Evolutionary conservation across 2,329 filamentous ascomycete species (phyloP).

Genomic region (Hypoxylon sp.): DNA sequence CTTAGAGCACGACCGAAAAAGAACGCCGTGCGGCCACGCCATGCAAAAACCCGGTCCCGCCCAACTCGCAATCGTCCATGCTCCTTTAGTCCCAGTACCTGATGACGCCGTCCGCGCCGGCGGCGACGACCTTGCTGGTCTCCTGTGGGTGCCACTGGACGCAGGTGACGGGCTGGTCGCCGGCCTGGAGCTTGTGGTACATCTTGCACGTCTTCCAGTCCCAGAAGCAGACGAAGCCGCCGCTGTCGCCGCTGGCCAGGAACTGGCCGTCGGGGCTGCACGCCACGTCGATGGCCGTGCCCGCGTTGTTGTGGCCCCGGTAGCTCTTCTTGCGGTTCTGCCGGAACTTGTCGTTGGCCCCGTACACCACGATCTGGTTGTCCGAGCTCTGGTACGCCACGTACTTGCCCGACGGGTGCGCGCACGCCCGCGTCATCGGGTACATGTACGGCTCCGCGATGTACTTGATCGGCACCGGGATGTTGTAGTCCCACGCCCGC

Average conservation of each 20-base stretch:
- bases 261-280: conserved; percentile 93
- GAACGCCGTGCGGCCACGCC: conserved; percentile 25
- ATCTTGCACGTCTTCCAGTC: conserved; percentile 99
- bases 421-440: conserved; percentile 83
- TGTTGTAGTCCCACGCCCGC: conserved; percentile 97
- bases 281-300: conserved; percentile 88
- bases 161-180: conserved; percentile 82
- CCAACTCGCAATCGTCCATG: too few species aligned
- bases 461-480: conserved; percentile 97
- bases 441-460: conserved; percentile 99
- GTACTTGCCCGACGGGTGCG: conserved; percentile 91
- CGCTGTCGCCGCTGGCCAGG: conserved; percentile 84
- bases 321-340: conserved; percentile 98
- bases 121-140: conserved; percentile 90
- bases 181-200: conserved; percentile 93
- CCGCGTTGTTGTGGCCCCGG: conserved; percentile 93
- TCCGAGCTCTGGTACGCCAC: conserved; percentile 93
- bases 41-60: neutral
- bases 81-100: conserved; percentile 98
- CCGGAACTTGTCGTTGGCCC: conserved; percentile 91
- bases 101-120: conserved; percentile 86
- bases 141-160: conserved; percentile 98
- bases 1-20: conserved; percentile 2
- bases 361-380: conserved; percentile 97
- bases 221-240: conserved; percentile 94